Evolutionary conservation across 2,329 filamentous ascomycete species (phyloP).

Genomic region (Ilyonectria mors-panacis): DNA sequence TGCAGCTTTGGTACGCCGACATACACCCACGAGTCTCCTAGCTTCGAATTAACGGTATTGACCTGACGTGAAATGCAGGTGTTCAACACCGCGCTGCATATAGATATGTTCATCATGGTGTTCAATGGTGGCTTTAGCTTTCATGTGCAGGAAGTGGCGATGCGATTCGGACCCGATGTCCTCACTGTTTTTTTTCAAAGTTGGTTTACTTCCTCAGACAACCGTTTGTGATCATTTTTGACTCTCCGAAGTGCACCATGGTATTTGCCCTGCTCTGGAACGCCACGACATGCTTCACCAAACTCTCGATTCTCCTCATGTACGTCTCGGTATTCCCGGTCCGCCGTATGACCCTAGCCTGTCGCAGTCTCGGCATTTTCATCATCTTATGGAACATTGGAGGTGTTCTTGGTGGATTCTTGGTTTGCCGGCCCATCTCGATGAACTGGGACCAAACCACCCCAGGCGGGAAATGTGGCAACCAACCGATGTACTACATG

Average conservation of each 20-base stretch:
- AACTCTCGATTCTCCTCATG: constrained; percentile 7
- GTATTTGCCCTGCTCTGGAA: constrained; percentile 7
- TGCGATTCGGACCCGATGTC: neutral
- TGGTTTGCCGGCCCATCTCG: constrained; percentile 4
- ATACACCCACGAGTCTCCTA: neutral
- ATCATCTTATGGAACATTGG: constrained; percentile 14
- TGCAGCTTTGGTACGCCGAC: neutral
- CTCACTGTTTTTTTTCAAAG: constrained; percentile 1
- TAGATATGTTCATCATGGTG: constrained; percentile 3
- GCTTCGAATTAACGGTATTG: neutral
- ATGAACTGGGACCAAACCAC: constrained; percentile 12
- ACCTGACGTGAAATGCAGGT: neutral
- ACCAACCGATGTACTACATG: constrained; percentile 8
- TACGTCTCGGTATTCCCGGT: constrained; percentile 9
- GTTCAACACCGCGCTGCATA: neutral
- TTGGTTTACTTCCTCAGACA: neutral
- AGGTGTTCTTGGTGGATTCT: neutral
- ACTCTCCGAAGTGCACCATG: neutral
- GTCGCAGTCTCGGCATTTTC: neutral
- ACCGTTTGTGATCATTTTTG: neutral
- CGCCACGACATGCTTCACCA: constrained; percentile 10
- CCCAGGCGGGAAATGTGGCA: constrained; percentile 6
- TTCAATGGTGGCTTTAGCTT: constrained; percentile 6
- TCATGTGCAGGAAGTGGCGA: constrained; percentile 1
- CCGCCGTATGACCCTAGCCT: neutral